These are phyloP conservation scores for Talaromyces pinophilus DNA, from an alignment of 2,329 filamentous ascomycete species.

Conservation along the genomic window DNA sequence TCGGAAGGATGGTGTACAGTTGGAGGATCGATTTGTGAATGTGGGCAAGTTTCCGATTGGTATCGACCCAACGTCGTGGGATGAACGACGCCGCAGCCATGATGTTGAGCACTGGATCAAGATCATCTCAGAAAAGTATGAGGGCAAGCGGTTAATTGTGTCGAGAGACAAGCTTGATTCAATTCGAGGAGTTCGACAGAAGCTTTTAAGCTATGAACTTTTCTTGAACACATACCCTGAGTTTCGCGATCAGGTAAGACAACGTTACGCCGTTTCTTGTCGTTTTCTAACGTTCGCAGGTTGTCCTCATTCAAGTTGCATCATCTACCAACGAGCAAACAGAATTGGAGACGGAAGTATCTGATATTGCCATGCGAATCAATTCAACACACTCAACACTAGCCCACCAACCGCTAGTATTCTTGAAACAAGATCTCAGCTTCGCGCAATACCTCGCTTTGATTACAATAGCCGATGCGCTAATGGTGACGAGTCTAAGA, in stretches of 20 bases:
- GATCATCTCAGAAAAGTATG: constrained; percentile 79
- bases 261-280: background rate
- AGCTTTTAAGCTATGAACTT: constrained; percentile 86
- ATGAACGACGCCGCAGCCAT: constrained; percentile 67
- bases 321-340: constrained; percentile 85
- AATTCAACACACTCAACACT: constrained; percentile 89
- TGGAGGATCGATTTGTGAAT: constrained; percentile 92
- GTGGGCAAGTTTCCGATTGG: constrained; percentile 84
- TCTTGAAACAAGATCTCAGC: constrained; percentile 90
- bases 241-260: constrained; percentile 69
- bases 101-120: constrained; percentile 78
- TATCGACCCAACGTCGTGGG: constrained; percentile 78
- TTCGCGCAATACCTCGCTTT: constrained; percentile 92
- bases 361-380: constrained; percentile 91
- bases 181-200: constrained; percentile 88
- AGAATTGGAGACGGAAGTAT: constrained; percentile 83
- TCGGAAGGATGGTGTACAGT: constrained; percentile 79
- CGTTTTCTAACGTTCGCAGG: constrained; percentile 45
- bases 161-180: constrained; percentile 92
- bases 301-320: constrained; percentile 91
- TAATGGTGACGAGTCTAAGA: constrained; percentile 93
- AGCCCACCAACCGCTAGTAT: constrained; percentile 88
- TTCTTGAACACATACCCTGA: constrained; percentile 93
- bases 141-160: constrained; percentile 86
- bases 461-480: constrained; percentile 81